These are phyloP conservation scores for Arthrocladium fulminans DNA, from an alignment of 2,329 filamentous ascomycete species.

Conservation along the genomic window DNA sequence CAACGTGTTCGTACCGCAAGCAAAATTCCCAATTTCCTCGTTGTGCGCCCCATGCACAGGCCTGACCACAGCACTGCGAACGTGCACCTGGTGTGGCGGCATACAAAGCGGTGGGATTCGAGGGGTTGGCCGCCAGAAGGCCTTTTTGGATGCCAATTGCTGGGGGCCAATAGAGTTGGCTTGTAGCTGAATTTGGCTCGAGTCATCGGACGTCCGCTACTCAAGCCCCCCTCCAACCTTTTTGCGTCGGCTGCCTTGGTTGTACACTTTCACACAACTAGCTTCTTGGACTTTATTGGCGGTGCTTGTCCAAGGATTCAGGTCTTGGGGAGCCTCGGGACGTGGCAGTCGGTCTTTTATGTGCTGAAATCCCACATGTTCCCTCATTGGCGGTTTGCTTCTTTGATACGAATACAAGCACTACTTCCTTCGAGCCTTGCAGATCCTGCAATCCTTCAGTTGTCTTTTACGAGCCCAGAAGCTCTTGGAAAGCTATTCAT, in stretches of 20 bases:
- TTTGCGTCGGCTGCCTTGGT: constrained; percentile 6
- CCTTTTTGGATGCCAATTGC: neutral
- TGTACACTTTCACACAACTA: neutral
- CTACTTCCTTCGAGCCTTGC: neutral
- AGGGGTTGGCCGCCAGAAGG: neutral
- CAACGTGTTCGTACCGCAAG: neutral
- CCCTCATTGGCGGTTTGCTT: constrained; percentile 1
- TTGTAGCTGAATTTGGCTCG: neutral
- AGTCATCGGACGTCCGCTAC: constrained; percentile 8
- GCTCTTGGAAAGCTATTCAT: constrained; percentile 5
- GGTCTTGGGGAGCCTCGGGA: neutral
- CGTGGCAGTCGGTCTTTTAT: neutral
- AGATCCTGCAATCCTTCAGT: constrained; percentile 3
- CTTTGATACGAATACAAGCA: neutral
- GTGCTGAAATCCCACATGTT: neutral
- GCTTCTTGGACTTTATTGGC: neutral
- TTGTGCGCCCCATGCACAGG: too few relatives aligned
- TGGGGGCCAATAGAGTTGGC: neutral
- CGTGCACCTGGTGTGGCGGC: neutral
- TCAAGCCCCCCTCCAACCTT: constrained; percentile 3
- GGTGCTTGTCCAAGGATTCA: constrained; percentile 4
- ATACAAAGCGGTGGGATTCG: neutral
- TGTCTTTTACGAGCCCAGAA: neutral
- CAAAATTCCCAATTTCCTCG: too few relatives aligned
- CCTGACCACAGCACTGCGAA: too few relatives aligned